phyloP scores from a whole-genome alignment of 371 early-diverging fungal genomes.

The Chytridium lagenaria region DNA sequence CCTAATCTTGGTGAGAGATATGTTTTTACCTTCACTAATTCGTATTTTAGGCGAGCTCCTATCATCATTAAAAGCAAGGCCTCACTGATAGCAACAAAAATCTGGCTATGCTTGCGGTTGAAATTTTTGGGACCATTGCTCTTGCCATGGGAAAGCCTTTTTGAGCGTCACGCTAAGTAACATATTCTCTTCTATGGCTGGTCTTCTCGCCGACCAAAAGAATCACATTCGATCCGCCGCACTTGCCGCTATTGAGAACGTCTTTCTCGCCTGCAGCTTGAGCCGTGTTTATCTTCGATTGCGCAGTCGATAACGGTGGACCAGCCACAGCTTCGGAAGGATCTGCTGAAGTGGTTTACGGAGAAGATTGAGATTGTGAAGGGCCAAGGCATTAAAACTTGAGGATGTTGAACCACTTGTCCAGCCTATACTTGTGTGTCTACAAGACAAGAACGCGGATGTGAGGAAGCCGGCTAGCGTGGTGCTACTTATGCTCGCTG shows the following conservation, averaged over 20 bases:
- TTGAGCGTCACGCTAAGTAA: slow-evolving; percentile 74
- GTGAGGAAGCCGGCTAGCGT: slow-evolving; percentile 86
- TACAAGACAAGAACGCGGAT: slow-evolving; percentile 87
- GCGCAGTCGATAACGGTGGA: slow-evolving; percentile 75
- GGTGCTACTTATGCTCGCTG: slow-evolving; percentile 67
- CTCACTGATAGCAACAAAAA: slow-evolving; percentile 91
- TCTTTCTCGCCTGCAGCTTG: slow-evolving; percentile 72
- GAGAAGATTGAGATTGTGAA: slow-evolving; percentile 38
- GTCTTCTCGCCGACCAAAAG: slow-evolving; percentile 85
- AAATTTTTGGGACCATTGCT: slow-evolving; percentile 74
- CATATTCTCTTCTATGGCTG: slow-evolving; percentile 68
- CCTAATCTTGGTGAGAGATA: slow-evolving; percentile 67
- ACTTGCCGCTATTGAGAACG: slow-evolving; percentile 71
- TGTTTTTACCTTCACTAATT: neutral
- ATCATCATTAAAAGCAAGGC: slow-evolving; percentile 78
- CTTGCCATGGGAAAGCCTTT: slow-evolving; percentile 84
- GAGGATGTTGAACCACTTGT: slow-evolving; percentile 72
- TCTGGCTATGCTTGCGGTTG: slow-evolving; percentile 73
- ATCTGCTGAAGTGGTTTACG: slow-evolving; percentile 62
- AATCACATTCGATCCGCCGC: slow-evolving; percentile 82
- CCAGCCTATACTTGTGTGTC: slow-evolving; percentile 73
- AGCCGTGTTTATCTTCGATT: slow-evolving; percentile 68
- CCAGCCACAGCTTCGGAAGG: slow-evolving; percentile 76
- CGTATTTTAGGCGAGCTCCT: slow-evolving; percentile 68
- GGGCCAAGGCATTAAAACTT: neutral